Evolutionary conservation across 768 basidiomycete genomes (phyloP).

Genomic region (Termitomyces sp.): DNA sequence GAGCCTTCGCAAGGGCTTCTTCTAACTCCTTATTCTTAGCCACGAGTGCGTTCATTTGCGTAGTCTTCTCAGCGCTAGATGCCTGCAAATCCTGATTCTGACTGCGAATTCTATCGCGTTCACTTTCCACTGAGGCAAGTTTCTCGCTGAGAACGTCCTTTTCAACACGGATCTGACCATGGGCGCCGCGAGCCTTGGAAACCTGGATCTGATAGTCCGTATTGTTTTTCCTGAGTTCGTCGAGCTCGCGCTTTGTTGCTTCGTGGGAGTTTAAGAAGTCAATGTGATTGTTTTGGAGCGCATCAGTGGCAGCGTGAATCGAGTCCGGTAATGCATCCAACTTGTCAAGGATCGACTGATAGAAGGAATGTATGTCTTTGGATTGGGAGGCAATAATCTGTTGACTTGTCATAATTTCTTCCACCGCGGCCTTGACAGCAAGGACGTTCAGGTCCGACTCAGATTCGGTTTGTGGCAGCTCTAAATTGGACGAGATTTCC

Average conservation of each 20-base stretch:
- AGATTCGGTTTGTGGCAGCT: constrained; percentile 16
- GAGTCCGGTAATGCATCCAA: constrained; percentile 55
- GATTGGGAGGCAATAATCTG: constrained; percentile 40
- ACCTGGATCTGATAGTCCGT: constrained; percentile 68
- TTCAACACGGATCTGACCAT: constrained; percentile 77
- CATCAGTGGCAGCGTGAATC: constrained; percentile 45
- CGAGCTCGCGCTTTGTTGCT: constrained; percentile 54
- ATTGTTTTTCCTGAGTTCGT: constrained; percentile 65
- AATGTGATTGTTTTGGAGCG: constrained; percentile 54
- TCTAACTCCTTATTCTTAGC: constrained; percentile 58
- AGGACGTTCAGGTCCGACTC: constrained; percentile 30
- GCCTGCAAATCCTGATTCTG: constrained; percentile 54
- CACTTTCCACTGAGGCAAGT: constrained; percentile 50
- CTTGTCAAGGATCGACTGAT: constrained; percentile 48
- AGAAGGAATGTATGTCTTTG: constrained; percentile 43
- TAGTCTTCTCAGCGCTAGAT: constrained; percentile 32
- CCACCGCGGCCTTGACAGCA: constrained; percentile 44
- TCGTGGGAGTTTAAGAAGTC: constrained; percentile 58
- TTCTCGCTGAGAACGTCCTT: constrained; percentile 71
- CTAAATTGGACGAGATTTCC: constrained; percentile 27
- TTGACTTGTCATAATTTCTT: constrained; percentile 46
- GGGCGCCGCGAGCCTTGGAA: constrained; percentile 69
- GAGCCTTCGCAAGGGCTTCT: constrained; percentile 66
- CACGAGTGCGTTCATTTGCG: constrained; percentile 43
- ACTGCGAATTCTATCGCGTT: constrained; percentile 54